Evolutionary conservation across 1,284 basidiomycete species (phyloP).

Genomic region (Tranzscheliella williamsii): DNA sequence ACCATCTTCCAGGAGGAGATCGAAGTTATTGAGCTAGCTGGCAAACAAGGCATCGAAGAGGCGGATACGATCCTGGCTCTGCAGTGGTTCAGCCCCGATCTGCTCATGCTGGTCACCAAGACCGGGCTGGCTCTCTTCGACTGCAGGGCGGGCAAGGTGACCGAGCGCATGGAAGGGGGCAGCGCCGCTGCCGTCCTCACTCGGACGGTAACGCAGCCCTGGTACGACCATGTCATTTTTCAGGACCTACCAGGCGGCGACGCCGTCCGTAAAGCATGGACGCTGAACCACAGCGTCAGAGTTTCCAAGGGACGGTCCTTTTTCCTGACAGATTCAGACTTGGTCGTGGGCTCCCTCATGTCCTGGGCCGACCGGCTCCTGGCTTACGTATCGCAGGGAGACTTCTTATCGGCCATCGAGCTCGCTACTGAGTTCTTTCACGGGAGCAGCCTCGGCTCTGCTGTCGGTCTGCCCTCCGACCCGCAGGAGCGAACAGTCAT

Average conservation of each 20-base stretch:
- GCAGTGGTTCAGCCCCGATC: conserved; percentile 63
- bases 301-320: conserved; percentile 90
- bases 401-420: conserved; percentile 88
- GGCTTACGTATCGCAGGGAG: conserved; percentile 78
- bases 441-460: conserved; percentile 80
- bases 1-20: conserved; percentile 18
- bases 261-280: conserved; percentile 17
- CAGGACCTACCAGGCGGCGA: conserved; percentile 15
- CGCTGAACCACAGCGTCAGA: conserved; percentile 67
- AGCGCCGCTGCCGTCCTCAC: conserved; percentile 61
- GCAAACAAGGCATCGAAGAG: conserved; percentile 27
- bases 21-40: conserved; percentile 26
- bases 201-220: conserved; percentile 28
- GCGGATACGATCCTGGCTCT: conserved; percentile 62
- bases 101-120: conserved; percentile 37
- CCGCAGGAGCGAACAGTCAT: conserved; percentile 67
- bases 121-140: conserved; percentile 41
- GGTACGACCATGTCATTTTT: conserved; percentile 22
- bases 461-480: conserved; percentile 80
- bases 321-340: conserved; percentile 68
- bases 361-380: conserved; percentile 95
- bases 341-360: conserved; percentile 82
- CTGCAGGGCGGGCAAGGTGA: conserved; percentile 36
- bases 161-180: conserved; percentile 36
- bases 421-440: conserved; percentile 81